phyloP scores from a whole-genome alignment of 768 basidiomycete genomes.

The Boletus eberwhitei region DNA sequence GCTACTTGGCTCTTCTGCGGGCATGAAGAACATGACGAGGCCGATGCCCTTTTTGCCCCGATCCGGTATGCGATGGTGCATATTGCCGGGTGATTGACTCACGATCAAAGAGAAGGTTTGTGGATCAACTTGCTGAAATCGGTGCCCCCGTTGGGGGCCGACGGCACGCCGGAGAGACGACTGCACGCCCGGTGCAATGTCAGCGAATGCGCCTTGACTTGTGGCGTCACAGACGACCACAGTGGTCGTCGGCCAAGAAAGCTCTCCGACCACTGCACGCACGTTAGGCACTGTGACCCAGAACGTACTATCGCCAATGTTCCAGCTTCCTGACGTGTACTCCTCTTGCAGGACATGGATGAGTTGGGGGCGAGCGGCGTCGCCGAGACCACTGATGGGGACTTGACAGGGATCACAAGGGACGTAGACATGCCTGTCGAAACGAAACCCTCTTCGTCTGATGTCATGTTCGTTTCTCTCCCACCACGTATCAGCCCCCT shows the following conservation, averaged over 20 bases:
- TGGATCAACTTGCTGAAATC: slow-evolving; percentile 16
- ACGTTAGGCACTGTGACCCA: slow-evolving; percentile 17
- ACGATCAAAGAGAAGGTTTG: neutral
- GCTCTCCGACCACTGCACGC: slow-evolving; percentile 15
- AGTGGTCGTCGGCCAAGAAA: slow-evolving; percentile 20
- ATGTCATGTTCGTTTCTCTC: slow-evolving; percentile 21
- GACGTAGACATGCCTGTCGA: slow-evolving; percentile 28
- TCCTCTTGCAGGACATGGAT: slow-evolving; percentile 11
- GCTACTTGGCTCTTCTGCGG: neutral
- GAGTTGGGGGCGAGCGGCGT: neutral
- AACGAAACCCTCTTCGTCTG: slow-evolving; percentile 19
- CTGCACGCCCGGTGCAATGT: slow-evolving; percentile 8
- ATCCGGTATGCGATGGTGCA: neutral
- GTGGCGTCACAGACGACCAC: slow-evolving; percentile 19
- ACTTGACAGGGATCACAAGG: slow-evolving; percentile 5
- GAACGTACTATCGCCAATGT: slow-evolving; percentile 1
- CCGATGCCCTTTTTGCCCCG: slow-evolving; percentile 1
- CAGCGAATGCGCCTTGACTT: neutral
- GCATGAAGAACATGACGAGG: slow-evolving; percentile 18
- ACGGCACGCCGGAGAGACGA: slow-evolving; percentile 1
- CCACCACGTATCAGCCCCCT: slow-evolving; percentile 27
- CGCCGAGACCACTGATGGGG: neutral
- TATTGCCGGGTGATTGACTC: neutral
- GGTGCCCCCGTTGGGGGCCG: slow-evolving; percentile 1
- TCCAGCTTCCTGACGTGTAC: slow-evolving; percentile 12